Base-by-base conservation (phyloP, 2,329 filamentous ascomycete species). In the Phialophora chinensis region DNA sequence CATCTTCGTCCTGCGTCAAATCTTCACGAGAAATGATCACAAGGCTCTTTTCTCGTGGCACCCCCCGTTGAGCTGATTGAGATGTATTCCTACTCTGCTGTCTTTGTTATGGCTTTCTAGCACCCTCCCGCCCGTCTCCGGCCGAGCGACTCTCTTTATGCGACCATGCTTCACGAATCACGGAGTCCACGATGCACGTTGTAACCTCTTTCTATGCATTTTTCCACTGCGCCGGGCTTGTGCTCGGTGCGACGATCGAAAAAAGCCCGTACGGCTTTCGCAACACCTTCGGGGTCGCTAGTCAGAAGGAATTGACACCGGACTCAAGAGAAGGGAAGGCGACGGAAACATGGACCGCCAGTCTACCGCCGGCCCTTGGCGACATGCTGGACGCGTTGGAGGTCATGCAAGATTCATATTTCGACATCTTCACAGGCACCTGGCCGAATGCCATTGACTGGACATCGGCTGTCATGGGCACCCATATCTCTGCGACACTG, bases 391-490 rank as follows among this genome's bases (percentile, higher is more conserved):
- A 84, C 57, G 90, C 91, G 5, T 83, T 97, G 69, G 83, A 87
- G 55, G 87, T 90, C 5, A 87, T 97, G 84, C 93, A 97, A 76
- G 83, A 86, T 60, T 81, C 84, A 29, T 97, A 92, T 79, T 97
- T 95, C 75, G 85, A 88, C 55, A 79, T 90, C 4, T 91, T 91
- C 84, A 81, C 90, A 42, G 93, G 91, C 11, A 92, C 88, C 29
- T 98, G 93, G 92, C 92, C 93, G 0, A 84, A 84, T 0, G 86
- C 91, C 35, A 97, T 96, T 73, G 94, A 97, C 80, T 98, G 94
- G 94, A 98, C 94, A 0, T 90, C 89, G 20, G 93, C 94, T 3
- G 92, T 97, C 8, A 82, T 92, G 72, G 88, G 89, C 52, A 97
- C 93, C 0, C 88, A 94, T 64, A 79, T 97, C 42, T 90, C 91